These are phyloP conservation scores for Cystofilobasidium capitatum DNA, from an alignment of 768 basidiomycete species.

Conservation along the genomic window DNA sequence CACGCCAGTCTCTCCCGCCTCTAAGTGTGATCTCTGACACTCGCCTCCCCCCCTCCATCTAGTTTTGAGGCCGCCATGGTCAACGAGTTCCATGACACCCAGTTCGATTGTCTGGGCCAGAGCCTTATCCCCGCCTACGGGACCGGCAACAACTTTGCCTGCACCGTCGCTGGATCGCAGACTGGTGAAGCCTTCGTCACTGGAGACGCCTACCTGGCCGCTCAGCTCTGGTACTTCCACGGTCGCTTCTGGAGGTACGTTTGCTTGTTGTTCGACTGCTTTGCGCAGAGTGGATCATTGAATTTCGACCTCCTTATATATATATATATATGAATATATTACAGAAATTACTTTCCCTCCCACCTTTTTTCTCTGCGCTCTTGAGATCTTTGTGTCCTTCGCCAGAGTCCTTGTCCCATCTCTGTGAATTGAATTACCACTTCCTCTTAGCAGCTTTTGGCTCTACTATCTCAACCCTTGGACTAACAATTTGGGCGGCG, in stretches of 20 bases:
- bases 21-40: neutral
- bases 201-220: conserved; percentile 50
- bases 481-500: conserved; percentile 36
- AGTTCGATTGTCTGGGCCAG: conserved; percentile 42
- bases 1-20: conserved; percentile 40
- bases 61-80: conserved; percentile 70
- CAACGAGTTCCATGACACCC: conserved; percentile 70
- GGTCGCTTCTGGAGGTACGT: conserved; percentile 47
- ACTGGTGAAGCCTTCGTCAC: conserved; percentile 35
- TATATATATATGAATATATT: too few species aligned
- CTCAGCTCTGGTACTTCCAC: conserved; percentile 41
- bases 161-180: conserved; percentile 34
- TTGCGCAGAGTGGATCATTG: too few species aligned
- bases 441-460: conserved; percentile 27
- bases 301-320: too few species aligned
- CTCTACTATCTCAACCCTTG: conserved; percentile 35
- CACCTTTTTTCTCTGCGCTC: conserved; percentile 22
- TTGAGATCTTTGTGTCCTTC: conserved; percentile 27
- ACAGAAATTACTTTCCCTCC: conserved; percentile 1
- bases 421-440: neutral
- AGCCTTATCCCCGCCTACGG: conserved; percentile 37
- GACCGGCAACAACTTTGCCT: conserved; percentile 30
- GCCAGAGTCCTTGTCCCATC: conserved; percentile 27
- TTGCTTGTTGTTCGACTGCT: too few species aligned
- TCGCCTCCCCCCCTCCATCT: conserved; percentile 40